Evolutionary conservation across 441 rosid species (phyloP), one percentile per base, ranked within the genome.

Genomic region (Raphanus hybrid): DNA sequence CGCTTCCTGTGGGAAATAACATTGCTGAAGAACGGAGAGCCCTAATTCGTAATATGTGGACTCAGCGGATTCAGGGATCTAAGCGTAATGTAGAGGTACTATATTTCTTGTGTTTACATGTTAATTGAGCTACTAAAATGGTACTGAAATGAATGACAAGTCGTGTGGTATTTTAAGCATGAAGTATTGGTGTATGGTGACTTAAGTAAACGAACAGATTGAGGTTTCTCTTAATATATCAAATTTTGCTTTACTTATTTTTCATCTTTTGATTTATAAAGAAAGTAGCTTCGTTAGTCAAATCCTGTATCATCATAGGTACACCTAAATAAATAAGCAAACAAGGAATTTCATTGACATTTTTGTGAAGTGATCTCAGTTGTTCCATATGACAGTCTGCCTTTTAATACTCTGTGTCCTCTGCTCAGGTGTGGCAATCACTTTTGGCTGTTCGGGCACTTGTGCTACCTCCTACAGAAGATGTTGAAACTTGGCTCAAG

Each of bases 31-130:
- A 88, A 70, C 90, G 99, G 77, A 90, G 91, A 61, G 91, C 96
- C 69, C 92, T 97, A 74, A 90, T 97, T 75, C 97, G 98, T 61
- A 92, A 93, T 84, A 97, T 97, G 99, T 97, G 99, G 99, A 91
- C 98, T 69, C 97, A 97, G 76, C 86, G 99, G 76, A 97, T 97
- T 81, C 92, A 91, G 82, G 99, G 99, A 81, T 86, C 91, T 59
- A 97, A 92, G 82, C 92, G 96, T 43, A 97, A 97, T 83, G 98
- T 97, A 81, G 99, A 97, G 97, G 99, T 94, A 89, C 65, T 79
- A 37, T 66, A 48, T 52, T 65, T 75, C 27, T 58, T 65, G 69
- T 48, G 73, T 27, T 61, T 23, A 32, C 52, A 26, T 65, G 57
- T 58, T 70, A 74, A 64, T 48, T 71, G 60, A 60, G 67, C 41